Base-by-base conservation (phyloP, 768 basidiomycete species). In the Lactarius trivialis region DNA sequence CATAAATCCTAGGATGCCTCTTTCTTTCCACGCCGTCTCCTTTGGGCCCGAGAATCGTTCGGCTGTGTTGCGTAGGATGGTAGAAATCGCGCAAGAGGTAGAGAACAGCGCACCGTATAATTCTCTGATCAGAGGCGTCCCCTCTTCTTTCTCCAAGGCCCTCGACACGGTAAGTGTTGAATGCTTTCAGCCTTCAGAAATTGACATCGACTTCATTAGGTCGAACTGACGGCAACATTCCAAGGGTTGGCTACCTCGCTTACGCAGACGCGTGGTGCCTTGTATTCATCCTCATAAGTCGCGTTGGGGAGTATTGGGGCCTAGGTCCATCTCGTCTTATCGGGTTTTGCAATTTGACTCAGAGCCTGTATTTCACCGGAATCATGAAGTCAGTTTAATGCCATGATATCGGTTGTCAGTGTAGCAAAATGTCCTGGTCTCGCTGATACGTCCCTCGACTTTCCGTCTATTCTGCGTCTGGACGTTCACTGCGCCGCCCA, bases 21-120 rank as follows among this genome's bases (percentile, higher is more conserved):
- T 83, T 1, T 82, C 83, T 0, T 81, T 85, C 68, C 84, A 85
- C 48, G 69, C 82, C 0, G 79, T 85, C 11, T 76, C 80, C 0
- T 84, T 85, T 43, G 83, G 83, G 8, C 72, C 73, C 1, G 67
- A 72, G 17, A 43, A 68, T 52, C 11, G 68, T 65, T 67, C 66
- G 43, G 15, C 24, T 7, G 45, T 33, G 11, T 69, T 85, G 19
- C 73, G 75, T 26, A 72, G 76, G 17, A 85, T 85, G 84, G 75
- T 77, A 2, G 70, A 78, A 11, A 76, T 84, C 30, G 82, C 84
- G 0, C 68, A 65, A 8, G 77, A 81, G 55, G 74, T 77, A 3
- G 78, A 83, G 64, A 77, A 72, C 37, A 71, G 66, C 43, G 77
- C 77, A 0, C 79, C 81, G 0, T 69, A 66, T 32, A 75, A 81